phyloP scores from a whole-genome alignment of 2,329 filamentous ascomycete genomes.

The Aspergillus uvarum region DNA sequence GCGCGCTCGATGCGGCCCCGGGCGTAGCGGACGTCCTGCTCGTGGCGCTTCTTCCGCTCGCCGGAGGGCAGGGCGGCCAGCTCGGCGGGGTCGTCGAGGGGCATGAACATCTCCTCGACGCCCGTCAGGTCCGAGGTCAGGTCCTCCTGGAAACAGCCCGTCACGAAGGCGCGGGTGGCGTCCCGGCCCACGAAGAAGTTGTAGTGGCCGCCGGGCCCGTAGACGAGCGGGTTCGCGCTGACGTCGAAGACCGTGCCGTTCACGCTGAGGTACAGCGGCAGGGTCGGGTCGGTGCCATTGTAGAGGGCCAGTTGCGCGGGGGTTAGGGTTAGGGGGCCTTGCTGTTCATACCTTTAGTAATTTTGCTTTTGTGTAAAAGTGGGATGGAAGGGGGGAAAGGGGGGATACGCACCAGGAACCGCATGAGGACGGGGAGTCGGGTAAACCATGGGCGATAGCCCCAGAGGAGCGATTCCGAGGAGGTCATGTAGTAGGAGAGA shows the following conservation, averaged over 20 bases:
- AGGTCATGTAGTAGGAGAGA: slow-evolving; percentile 74
- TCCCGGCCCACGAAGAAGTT: slow-evolving; percentile 83
- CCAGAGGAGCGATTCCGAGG: slow-evolving; percentile 70
- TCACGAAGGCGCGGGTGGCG: slow-evolving; percentile 84
- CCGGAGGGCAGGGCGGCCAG: slow-evolving; percentile 34
- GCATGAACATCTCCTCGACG: slow-evolving; percentile 78
- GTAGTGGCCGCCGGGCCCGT: slow-evolving; percentile 84
- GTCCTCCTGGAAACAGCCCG: slow-evolving; percentile 88
- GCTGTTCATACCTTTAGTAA: slow-evolving; percentile 30
- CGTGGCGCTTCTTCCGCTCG: slow-evolving; percentile 54
- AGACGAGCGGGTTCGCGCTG: slow-evolving; percentile 55
- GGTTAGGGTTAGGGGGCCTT: slow-evolving; percentile 67
- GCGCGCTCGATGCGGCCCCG: slow-evolving; percentile 63
- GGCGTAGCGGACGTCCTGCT: slow-evolving; percentile 66
- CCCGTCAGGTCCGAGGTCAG: slow-evolving; percentile 80
- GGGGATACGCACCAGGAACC: slow-evolving; percentile 56
- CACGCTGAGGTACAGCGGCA: slow-evolving; percentile 87
- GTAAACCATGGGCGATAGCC: slow-evolving; percentile 64
- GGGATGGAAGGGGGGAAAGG: neutral
- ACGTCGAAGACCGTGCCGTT: slow-evolving; percentile 68
- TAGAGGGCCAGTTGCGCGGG: slow-evolving; percentile 70
- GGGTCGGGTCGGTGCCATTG: slow-evolving; percentile 71
- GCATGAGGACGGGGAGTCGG: slow-evolving; percentile 57
- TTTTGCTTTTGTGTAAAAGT: neutral
- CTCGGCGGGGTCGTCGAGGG: slow-evolving; percentile 60